phyloP scores from a whole-genome alignment of 2,329 filamentous ascomycete species.

The Cytospora mali region DNA sequence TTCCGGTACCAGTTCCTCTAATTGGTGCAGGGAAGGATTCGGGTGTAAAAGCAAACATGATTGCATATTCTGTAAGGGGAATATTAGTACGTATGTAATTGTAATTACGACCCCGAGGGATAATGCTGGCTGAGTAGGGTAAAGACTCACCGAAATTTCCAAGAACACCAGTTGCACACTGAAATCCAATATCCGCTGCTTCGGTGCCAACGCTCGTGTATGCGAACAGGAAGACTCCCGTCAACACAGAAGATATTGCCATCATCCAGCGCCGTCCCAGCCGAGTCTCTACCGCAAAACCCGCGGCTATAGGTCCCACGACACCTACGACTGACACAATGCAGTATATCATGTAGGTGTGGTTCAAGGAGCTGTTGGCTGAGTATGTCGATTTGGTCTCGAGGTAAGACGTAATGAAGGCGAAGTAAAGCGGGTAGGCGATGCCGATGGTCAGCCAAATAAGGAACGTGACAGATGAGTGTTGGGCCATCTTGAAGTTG shows the following conservation, averaged over 20 bases:
- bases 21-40: conserved; percentile 60
- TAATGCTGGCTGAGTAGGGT: not conserved
- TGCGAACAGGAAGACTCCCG: conserved; percentile 49
- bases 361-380: conserved; percentile 32
- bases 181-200: conserved; percentile 43
- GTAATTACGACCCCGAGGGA: not conserved
- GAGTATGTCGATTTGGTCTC: conserved; percentile 40
- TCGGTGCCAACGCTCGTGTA: conserved; percentile 46
- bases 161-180: conserved; percentile 48
- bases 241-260: conserved; percentile 46
- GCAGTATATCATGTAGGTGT: conserved; percentile 42
- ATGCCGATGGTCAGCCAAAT: conserved; percentile 51
- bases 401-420: conserved; percentile 50
- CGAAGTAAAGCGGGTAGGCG: conserved; percentile 50
- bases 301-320: conserved; percentile 45
- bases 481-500: conserved; percentile 38
- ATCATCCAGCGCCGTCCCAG: conserved; percentile 49
- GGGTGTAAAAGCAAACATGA: conserved; percentile 53
- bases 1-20: conserved; percentile 55
- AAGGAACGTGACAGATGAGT: conserved; percentile 42
- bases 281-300: conserved; percentile 44
- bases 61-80: conserved; percentile 37
- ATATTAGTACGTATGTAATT: not conserved
- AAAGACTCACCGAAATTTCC: conserved; percentile 42
- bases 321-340: conserved; percentile 44